Evolutionary conservation across 371 early-diverging fungal species (phyloP), one percentile per base, ranked within the genome.

Genomic region (Parasitella parasitica): DNA sequence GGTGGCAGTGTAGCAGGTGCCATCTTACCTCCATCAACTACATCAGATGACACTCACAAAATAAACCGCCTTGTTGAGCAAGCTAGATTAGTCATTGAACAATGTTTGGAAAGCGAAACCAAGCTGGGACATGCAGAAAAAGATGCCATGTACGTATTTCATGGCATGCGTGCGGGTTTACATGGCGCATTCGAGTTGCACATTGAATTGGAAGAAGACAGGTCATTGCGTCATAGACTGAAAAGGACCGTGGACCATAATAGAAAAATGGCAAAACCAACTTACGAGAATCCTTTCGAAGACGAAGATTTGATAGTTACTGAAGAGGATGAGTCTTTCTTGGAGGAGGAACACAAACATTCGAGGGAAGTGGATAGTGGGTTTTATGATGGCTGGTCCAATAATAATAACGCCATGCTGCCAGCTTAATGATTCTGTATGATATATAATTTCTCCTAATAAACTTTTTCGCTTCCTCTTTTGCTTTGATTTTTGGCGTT

Each of bases 71-170:
- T 72, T 1, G 70, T 74, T 2, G 62, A 76, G 46, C 67, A 71
- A 16, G 78, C 81, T 11, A 67, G 79, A 39, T 35, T 63, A 9
- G 59, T 71, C 6, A 54, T 83, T 12, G 70, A 74, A 57, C 75
- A 77, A 27, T 79, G 81, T 53, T 46, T 83, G 57, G 76, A 76
- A 58, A 81, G 78, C 39, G 83, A 83, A 41, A 41, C 69, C 12
- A 79, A 76, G 43, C 64, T 81, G 16, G 71, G 73, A 24, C 71
- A 75, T 57, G 55, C 70, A 16, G 83, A 83, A 62, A 68, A 77
- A 28, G 76, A 77, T 57, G 78, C 82, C 18, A 81, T 84, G 82
- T 81, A 82, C 59, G 60, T 76, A 22, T 80, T 77, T 65, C 81
- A 82, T 66, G 71, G 73, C 7, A 55, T 81, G 59, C 69, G 79